Conservation (phyloP, 179 eudicot species). For the Dionaea muscipula region DNA sequence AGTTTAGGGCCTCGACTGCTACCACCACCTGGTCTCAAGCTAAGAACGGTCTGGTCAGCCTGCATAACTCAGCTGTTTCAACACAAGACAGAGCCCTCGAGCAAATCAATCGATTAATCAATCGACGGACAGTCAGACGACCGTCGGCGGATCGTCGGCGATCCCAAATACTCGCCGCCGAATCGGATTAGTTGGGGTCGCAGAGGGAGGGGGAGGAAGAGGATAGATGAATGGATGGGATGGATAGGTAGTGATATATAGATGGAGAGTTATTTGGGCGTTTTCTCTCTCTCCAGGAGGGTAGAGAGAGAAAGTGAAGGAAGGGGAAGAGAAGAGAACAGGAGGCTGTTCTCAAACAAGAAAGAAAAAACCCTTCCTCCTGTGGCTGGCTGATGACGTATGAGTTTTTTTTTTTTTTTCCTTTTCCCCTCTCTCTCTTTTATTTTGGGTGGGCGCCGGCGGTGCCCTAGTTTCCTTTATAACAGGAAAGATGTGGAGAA, state of each 20-base stretch:
- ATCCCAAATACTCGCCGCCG: conserved; percentile 20
- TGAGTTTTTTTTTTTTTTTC: too few species aligned
- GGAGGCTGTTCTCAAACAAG: too few species aligned
- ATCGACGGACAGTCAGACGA: not conserved
- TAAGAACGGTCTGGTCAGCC: conserved; percentile 82
- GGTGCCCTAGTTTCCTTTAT: too few species aligned
- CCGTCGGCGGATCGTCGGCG: conserved; percentile 1
- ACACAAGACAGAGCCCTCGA: too few species aligned
- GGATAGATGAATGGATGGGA: conserved; percentile 1
- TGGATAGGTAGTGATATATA: conserved; percentile 1
- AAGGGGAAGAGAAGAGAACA: not conserved
- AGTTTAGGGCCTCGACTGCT: conserved; percentile 45
- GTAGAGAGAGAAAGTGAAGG: conserved; percentile 2
- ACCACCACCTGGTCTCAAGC: conserved; percentile 94
- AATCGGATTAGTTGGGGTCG: conserved; percentile 14
- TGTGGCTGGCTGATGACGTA: too few species aligned
- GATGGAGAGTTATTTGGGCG: not conserved
- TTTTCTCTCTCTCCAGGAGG: not conserved
- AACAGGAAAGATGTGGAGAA: too few species aligned
- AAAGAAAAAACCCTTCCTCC: too few species aligned
- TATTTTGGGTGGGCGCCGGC: too few species aligned
- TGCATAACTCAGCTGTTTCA: conserved; percentile 49
- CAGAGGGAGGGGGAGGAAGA: conserved; percentile 2
- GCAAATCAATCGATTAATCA: not conserved
- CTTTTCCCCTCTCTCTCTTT: too few species aligned